A percentile compares a stretch with the other conserved stretches of the same genome.
Conservation (phyloP, 208 protist species). For the Lotmaria passim region DNA sequence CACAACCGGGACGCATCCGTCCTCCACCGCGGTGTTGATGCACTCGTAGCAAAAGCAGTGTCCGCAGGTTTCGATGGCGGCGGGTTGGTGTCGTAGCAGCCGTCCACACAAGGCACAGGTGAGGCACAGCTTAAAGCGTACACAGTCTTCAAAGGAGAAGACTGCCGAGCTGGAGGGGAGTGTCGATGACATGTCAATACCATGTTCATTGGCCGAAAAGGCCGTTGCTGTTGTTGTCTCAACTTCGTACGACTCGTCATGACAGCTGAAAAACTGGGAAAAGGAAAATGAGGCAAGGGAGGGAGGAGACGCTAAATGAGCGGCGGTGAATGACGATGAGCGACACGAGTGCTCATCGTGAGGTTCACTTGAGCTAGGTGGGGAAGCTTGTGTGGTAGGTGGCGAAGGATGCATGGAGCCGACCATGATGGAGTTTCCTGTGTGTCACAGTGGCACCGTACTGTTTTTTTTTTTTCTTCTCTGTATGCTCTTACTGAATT, state of each 20-base stretch:
- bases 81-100: constrained; percentile 45
- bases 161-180: neutral
- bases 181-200: neutral
- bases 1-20: constrained; percentile 46
- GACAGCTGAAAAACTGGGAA: constrained; percentile 19
- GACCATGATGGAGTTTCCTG: neutral
- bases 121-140: constrained; percentile 45
- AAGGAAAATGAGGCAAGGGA: constrained; percentile 31
- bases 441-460: too few relatives aligned
- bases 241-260: neutral
- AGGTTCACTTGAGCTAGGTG: neutral
- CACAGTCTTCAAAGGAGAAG: constrained; percentile 26
- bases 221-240: neutral
- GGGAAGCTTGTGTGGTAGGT: neutral
- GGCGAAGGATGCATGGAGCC: neutral
- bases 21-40: constrained; percentile 69
- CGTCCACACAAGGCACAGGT: constrained; percentile 60
- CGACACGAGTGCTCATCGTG: neutral
- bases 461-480: neutral
- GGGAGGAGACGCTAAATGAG: neutral
- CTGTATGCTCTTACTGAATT: too few relatives aligned
- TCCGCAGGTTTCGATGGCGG: constrained; percentile 68
- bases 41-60: constrained; percentile 81
- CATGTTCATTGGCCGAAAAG: too few relatives aligned
- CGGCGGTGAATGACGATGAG: neutral